Percentiles rank a stretch among this genome's conserved stretches.
These are phyloP conservation scores for Plasmopara halstedii DNA, from an alignment of 352 stramenopile species.

Conservation along the genomic window DNA sequence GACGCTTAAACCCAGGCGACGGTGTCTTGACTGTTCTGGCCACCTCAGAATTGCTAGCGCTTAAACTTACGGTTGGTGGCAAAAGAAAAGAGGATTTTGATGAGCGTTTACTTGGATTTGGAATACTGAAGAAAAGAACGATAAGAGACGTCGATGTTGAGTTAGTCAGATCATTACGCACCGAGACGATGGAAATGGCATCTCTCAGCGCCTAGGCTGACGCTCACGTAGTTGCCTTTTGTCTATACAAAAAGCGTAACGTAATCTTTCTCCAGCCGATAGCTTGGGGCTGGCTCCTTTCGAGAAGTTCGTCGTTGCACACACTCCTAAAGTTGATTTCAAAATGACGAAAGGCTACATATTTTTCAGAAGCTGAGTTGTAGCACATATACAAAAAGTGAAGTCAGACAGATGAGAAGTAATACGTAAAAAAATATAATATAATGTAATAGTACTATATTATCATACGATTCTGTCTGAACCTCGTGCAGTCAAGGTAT, in stretches of 20 bases:
- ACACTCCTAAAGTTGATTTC: not conserved
- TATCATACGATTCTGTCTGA: too few relatives aligned
- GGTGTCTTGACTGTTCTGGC: not conserved
- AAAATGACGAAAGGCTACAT: not conserved
- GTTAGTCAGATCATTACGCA: constrained; percentile 1
- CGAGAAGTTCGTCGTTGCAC: not conserved
- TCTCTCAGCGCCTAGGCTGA: not conserved
- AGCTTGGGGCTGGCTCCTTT: constrained; percentile 7
- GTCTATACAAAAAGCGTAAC: constrained; percentile 6
- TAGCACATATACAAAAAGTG: too few relatives aligned
- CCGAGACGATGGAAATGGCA: constrained; percentile 29
- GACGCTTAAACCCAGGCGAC: constrained; percentile 9
- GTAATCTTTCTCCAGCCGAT: not conserved
- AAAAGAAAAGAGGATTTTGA: constrained; percentile 18
- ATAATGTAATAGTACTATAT: too few relatives aligned
- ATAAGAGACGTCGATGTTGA: not conserved
- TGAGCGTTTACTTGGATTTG: constrained; percentile 5
- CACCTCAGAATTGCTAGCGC: not conserved
- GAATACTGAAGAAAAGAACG: constrained; percentile 12
- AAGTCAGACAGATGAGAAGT: too few relatives aligned
- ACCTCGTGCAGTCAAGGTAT: too few relatives aligned
- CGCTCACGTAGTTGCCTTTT: constrained; percentile 2
- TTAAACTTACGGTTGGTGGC: constrained; percentile 10
- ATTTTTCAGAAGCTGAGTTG: too few relatives aligned
- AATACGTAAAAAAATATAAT: too few relatives aligned